phyloP scores from a whole-genome alignment of 192 early-diverging fungal species.

The Umbelopsis ramanniana region DNA sequence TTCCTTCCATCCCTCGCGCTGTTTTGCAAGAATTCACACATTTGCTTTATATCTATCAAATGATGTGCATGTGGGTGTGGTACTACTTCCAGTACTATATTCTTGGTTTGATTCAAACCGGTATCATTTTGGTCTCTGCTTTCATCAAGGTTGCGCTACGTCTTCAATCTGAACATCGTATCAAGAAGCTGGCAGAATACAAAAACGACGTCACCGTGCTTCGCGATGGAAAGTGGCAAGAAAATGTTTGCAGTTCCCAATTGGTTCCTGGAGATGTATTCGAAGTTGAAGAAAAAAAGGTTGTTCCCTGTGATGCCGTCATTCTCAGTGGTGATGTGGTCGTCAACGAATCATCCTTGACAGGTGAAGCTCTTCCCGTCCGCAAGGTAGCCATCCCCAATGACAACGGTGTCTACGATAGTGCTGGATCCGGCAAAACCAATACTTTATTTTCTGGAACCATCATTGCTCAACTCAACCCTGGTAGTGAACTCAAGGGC shows the following conservation, averaged over 20 bases:
- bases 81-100: slow-evolving; percentile 69
- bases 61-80: slow-evolving; percentile 74
- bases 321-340: slow-evolving; percentile 72
- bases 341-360: slow-evolving; percentile 75
- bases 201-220: slow-evolving; percentile 49
- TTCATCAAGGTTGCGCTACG: slow-evolving; percentile 61
- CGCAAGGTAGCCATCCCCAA: slow-evolving; percentile 71
- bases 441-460: slow-evolving; percentile 76
- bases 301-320: slow-evolving; percentile 71
- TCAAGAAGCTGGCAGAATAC: slow-evolving; percentile 64
- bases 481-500: slow-evolving; percentile 11
- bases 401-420: slow-evolving; percentile 51
- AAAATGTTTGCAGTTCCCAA: slow-evolving; percentile 50
- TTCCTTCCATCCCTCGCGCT: slow-evolving; percentile 52
- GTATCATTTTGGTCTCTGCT: slow-evolving; percentile 59
- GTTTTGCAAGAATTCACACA: slow-evolving; percentile 61
- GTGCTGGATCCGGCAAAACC: slow-evolving; percentile 47
- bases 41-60: slow-evolving; percentile 66
- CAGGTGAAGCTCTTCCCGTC: slow-evolving; percentile 82
- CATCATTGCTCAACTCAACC: slow-evolving; percentile 59
- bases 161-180: slow-evolving; percentile 54
- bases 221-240: slow-evolving; percentile 65
- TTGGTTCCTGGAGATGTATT: slow-evolving; percentile 75
- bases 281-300: slow-evolving; percentile 45
- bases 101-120: slow-evolving; percentile 62